These are phyloP conservation scores for Cladorrhinum sp. DNA, from an alignment of 2,329 filamentous ascomycete species.

Conservation along the genomic window DNA sequence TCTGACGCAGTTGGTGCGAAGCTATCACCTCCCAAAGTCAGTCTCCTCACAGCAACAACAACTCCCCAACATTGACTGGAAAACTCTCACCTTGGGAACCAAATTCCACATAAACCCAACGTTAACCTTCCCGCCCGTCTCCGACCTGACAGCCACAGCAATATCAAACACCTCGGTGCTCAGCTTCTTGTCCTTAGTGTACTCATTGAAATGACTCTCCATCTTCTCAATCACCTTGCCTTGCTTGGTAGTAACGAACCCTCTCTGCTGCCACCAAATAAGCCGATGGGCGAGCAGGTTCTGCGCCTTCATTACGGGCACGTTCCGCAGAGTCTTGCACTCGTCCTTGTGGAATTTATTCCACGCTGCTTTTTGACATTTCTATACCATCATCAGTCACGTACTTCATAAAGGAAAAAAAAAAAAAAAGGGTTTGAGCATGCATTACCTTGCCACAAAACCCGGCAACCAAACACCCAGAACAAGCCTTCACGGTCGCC, in stretches of 20 bases:
- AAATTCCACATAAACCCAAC: constrained; percentile 20
- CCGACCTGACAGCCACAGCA: constrained; percentile 15
- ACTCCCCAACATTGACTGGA: background rate
- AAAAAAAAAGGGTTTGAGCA: no score
- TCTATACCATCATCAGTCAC: constrained; percentile 15
- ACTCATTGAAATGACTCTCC: constrained; percentile 29
- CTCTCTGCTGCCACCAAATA: constrained; percentile 27
- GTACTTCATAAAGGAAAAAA: background rate
- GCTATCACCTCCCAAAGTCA: constrained; percentile 17
- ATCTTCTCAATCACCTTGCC: constrained; percentile 22
- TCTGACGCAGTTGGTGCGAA: constrained; percentile 29
- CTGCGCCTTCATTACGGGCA: constrained; percentile 19
- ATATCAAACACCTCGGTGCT: constrained; percentile 13
- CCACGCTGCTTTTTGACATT: constrained; percentile 33
- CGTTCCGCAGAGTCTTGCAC: constrained; percentile 27
- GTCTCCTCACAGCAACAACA: background rate
- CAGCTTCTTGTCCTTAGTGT: constrained; percentile 14
- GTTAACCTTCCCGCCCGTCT: constrained; percentile 14
- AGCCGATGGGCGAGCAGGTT: constrained; percentile 28
- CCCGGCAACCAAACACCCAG: constrained; percentile 26
- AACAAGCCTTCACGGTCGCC: constrained; percentile 24
- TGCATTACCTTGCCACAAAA: constrained; percentile 31
- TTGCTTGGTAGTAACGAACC: constrained; percentile 18
- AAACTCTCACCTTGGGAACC: constrained; percentile 22
- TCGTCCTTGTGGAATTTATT: constrained; percentile 32